Base-by-base conservation (phyloP, 495 filamentous ascomycete species). In the Rhizodiscina lignyota region DNA sequence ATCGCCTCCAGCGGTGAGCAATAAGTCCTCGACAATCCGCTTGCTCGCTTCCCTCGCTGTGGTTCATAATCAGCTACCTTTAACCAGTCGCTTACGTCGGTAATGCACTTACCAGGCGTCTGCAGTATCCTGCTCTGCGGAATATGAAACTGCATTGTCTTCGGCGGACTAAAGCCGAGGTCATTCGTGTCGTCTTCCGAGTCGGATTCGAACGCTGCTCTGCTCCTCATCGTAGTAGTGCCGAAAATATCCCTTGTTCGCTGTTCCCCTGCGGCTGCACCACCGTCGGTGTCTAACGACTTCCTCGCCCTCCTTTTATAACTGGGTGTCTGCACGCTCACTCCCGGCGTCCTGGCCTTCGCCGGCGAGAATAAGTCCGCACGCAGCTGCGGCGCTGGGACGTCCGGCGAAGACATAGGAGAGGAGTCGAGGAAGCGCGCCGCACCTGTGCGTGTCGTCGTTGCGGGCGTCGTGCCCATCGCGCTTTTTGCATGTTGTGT, bases 131-230 rank as follows among this genome's bases (percentile, higher is more conserved):
- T 74, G 32, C 75, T 79, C 48, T 83, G 79, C 37, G 86, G 86
- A 38, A 99, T 63, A 47, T 83, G 79, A 51, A 99, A 99, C 50
- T 94, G 85, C 54, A 99, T 93, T 18, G 89, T 99, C 59, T 94
- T 94, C 0, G 89, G 89, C 23, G 91, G 89, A 48, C 83, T 92
- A 45, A 84, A 71, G 0, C 72, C 82, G 10, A 71, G 42, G 6
- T 58, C 59, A 2, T 66, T 69, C 5, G 63, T 64, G 29, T 69
- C 71, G 27, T 74, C 68, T 2, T 62, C 58, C 28, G 41, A 45
- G 23, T 54, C 51, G 29, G 35, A 42, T 33, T 45, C 45, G 36
- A 36, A 47, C n/a, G 24, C 30, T 4, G 21, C 30, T 16, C 21
- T 15, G 6, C 6, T 18, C 24, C 24, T 27, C 24, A 2, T n/a